Evolutionary conservation across 1,284 basidiomycete genomes (phyloP).

Genomic region (Cutaneotrichosporon sp.): DNA sequence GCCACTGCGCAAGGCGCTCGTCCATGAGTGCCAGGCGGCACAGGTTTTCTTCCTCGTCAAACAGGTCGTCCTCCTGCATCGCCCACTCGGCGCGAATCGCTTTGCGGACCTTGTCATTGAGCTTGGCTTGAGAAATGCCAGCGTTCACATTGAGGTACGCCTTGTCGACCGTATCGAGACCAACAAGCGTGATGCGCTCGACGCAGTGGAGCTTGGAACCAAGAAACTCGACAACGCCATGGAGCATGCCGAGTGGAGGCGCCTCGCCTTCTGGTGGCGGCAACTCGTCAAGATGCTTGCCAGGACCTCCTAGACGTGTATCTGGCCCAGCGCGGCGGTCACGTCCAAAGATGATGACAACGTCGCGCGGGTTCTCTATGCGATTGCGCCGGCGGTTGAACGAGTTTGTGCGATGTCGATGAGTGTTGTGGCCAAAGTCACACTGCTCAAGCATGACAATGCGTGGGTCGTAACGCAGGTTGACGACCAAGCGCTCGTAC

Average conservation of each 20-base stretch:
- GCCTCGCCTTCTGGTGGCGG: neutral
- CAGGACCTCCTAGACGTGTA: neutral
- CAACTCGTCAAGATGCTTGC: neutral
- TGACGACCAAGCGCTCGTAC: neutral
- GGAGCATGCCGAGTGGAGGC: neutral
- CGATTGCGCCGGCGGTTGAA: conserved; percentile 1
- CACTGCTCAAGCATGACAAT: conserved; percentile 1
- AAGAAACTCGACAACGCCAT: conserved; percentile 3
- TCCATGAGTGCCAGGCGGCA: conserved; percentile 4
- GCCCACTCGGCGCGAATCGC: conserved; percentile 1
- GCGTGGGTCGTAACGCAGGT: neutral
- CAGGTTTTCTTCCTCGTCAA: conserved; percentile 3
- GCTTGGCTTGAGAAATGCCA: conserved; percentile 1
- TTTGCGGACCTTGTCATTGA: conserved; percentile 2
- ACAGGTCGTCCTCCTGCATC: conserved; percentile 1
- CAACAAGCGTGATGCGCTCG: conserved; percentile 1
- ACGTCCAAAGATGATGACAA: neutral
- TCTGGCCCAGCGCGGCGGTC: neutral
- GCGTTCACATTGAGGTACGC: neutral
- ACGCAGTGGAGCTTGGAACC: conserved; percentile 3
- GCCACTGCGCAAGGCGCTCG: conserved; percentile 3
- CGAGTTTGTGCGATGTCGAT: neutral
- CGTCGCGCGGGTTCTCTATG: conserved; percentile 2
- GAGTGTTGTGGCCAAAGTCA: conserved; percentile 3
- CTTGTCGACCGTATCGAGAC: neutral